A percentile compares a stretch with the other conserved stretches of the same genome.
phyloP scores from a whole-genome alignment of 1,139 yeast species.

The Tardiomyces blankii region DNA sequence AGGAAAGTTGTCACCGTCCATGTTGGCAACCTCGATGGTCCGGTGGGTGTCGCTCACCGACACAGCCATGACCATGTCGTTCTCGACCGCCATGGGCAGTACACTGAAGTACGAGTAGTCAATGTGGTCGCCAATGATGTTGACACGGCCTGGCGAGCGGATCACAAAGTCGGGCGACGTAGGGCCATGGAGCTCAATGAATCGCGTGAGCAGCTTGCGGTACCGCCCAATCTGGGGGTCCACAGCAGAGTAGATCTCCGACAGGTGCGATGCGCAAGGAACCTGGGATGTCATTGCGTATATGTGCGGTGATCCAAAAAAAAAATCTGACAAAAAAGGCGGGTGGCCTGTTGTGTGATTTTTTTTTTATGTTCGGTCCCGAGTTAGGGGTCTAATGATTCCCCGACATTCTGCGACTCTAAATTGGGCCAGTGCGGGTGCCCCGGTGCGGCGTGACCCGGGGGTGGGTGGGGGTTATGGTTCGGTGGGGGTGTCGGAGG shows the following conservation, averaged over 20 bases:
- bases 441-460: too few species aligned
- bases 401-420: too few species aligned
- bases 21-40: constrained; percentile 35
- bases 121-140: constrained; percentile 65
- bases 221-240: constrained; percentile 12
- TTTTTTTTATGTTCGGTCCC: too few species aligned
- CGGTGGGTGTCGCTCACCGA: constrained; percentile 19
- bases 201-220: constrained; percentile 11
- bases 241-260: constrained; percentile 14
- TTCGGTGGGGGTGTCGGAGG: too few species aligned
- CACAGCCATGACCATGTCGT: constrained; percentile 52
- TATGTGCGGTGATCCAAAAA: too few species aligned
- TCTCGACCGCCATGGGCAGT: constrained; percentile 67
- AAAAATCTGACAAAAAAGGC: too few species aligned
- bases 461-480: too few species aligned
- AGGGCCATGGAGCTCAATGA: constrained; percentile 12
- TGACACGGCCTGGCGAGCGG: constrained; percentile 67
- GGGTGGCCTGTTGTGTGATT: too few species aligned
- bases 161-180: constrained; percentile 34
- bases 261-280: constrained; percentile 10
- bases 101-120: constrained; percentile 61
- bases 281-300: too few species aligned
- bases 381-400: too few species aligned
- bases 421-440: too few species aligned
- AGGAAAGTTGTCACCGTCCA: constrained; percentile 29